phyloP scores from a whole-genome alignment of 2,329 filamentous ascomycete species.

The Calonectria honghensis region DNA sequence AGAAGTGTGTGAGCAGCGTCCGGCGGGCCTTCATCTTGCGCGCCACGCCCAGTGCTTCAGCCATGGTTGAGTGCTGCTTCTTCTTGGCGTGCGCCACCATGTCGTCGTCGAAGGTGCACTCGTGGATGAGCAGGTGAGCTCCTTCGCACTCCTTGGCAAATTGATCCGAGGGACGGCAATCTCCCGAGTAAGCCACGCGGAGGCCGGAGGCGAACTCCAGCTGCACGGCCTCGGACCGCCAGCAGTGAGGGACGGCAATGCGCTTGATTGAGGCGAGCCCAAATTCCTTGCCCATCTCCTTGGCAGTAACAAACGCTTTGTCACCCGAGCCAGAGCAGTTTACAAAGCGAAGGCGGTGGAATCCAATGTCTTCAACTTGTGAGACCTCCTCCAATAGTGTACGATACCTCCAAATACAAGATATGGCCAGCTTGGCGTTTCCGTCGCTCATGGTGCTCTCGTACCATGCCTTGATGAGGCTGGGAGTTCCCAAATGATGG shows the following conservation, averaged over 20 bases:
- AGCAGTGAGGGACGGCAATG: conserved; percentile 85
- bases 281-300: conserved; percentile 66
- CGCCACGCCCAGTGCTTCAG: conserved; percentile 88
- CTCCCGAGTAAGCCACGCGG: conserved; percentile 94
- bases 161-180: conserved; percentile 85
- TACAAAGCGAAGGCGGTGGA: conserved; percentile 68
- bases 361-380: conserved; percentile 85
- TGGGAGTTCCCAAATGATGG: conserved; percentile 91
- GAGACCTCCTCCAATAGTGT: conserved; percentile 87
- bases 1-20: conserved; percentile 94
- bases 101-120: conserved; percentile 96
- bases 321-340: conserved; percentile 50
- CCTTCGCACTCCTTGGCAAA: conserved; percentile 84
- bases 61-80: conserved; percentile 93
- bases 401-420: conserved; percentile 83
- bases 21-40: conserved; percentile 85
- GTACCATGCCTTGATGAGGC: conserved; percentile 89
- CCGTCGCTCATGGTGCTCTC: conserved; percentile 66
- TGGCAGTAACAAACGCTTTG: conserved; percentile 58
- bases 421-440: conserved; percentile 75
- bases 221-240: conserved; percentile 83
- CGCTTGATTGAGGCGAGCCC: conserved; percentile 81
- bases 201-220: conserved; percentile 87
- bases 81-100: conserved; percentile 84
- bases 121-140: conserved; percentile 91